Conservation (phyloP, 305 asterid species). For the Rubia tinctorum region DNA sequence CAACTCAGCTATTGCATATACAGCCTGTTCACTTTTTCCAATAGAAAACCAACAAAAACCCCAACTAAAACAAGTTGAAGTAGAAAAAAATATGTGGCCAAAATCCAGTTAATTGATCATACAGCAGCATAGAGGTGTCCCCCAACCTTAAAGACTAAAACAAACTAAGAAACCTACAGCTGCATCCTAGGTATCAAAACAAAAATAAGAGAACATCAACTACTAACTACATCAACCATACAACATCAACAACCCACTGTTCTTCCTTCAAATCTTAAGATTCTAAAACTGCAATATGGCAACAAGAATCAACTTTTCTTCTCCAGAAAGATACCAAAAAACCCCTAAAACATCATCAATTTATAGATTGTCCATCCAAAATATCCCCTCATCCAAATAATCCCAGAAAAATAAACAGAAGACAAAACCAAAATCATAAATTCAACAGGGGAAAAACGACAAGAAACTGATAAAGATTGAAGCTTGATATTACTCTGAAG, state of each 20-base stretch:
- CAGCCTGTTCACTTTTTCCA: constrained; percentile 4
- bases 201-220: background rate
- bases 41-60: background rate
- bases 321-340: background rate
- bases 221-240: background rate
- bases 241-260: background rate
- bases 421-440: background rate
- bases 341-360: background rate
- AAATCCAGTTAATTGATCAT: background rate
- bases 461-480: background rate
- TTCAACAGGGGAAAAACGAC: background rate
- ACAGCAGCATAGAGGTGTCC: background rate
- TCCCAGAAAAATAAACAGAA: background rate
- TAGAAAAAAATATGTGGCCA: background rate
- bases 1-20: background rate
- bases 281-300: background rate
- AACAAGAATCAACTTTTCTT: background rate
- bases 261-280: background rate
- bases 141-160: background rate
- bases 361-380: background rate
- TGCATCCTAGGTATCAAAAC: background rate
- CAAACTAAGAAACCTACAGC: background rate
- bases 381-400: background rate
- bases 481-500: constrained; percentile 49
- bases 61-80: background rate